phyloP scores from a whole-genome alignment of 495 filamentous ascomycete genomes.

The Copromyces sp. region DNA sequence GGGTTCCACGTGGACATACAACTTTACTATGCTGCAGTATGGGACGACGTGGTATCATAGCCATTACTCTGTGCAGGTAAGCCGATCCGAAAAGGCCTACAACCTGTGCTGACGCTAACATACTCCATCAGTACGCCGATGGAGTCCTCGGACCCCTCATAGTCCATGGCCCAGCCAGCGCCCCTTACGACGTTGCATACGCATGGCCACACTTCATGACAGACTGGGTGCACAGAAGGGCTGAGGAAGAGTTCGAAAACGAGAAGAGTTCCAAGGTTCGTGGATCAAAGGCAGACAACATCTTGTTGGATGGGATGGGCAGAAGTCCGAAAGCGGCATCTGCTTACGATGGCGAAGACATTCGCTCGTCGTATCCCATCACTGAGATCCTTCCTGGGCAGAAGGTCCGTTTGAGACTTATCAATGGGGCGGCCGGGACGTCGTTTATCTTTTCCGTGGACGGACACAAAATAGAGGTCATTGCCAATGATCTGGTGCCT shows the following conservation, averaged over 20 bases:
- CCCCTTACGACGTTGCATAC: constrained; percentile 44
- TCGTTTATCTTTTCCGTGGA: background rate
- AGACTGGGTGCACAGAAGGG: constrained; percentile 28
- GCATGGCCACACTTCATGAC: constrained; percentile 27
- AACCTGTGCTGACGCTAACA: background rate
- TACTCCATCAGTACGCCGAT: constrained; percentile 32
- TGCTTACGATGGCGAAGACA: background rate
- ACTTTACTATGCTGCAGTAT: constrained; percentile 39
- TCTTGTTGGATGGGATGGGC: constrained; percentile 25
- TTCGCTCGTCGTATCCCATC: background rate
- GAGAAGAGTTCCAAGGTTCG: background rate
- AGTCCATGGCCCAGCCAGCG: constrained; percentile 42
- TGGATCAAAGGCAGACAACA: constrained; percentile 13
- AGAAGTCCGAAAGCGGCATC: background rate
- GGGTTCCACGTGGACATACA: constrained; percentile 28
- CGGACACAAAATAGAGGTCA: background rate
- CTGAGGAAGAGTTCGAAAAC: constrained; percentile 6
- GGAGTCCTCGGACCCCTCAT: constrained; percentile 38
- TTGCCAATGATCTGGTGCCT: background rate
- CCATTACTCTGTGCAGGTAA: constrained; percentile 32
- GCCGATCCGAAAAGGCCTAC: background rate
- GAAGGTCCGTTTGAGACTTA: background rate
- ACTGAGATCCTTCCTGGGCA: background rate
- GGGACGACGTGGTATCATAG: constrained; percentile 46
- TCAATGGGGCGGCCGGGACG: background rate